Evolutionary conservation across 2,329 filamentous ascomycete genomes (phyloP).

Genomic region (Sporothrix brasiliensis): DNA sequence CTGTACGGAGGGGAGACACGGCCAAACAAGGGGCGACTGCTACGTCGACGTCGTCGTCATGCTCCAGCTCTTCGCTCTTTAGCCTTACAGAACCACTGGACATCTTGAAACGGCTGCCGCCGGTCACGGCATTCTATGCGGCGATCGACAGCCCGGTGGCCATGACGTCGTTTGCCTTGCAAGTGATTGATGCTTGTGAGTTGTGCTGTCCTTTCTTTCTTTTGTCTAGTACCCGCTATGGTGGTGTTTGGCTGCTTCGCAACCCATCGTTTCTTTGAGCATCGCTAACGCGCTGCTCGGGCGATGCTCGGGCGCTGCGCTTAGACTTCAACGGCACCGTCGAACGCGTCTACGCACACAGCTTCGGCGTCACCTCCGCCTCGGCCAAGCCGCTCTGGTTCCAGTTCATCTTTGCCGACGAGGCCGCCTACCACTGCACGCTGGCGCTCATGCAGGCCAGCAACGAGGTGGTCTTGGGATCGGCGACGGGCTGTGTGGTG

Average conservation of each 20-base stretch:
- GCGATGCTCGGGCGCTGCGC: too few relatives aligned
- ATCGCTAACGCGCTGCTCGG: background rate
- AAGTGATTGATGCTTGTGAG: conserved; percentile 4
- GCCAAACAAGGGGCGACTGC: background rate
- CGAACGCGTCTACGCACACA: conserved; percentile 5
- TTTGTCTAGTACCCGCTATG: background rate
- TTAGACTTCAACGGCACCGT: conserved; percentile 10
- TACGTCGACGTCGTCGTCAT: background rate
- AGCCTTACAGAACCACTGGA: background rate
- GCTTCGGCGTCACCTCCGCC: conserved; percentile 5
- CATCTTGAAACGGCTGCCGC: background rate
- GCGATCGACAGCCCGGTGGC: background rate
- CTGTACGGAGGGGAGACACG: background rate
- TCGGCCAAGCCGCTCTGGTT: conserved; percentile 21
- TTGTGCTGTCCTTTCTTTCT: background rate
- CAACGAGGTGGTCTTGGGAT: conserved; percentile 33
- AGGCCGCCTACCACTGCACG: conserved; percentile 35
- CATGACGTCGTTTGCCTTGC: conserved; percentile 9
- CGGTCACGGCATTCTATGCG: background rate
- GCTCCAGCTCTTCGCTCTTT: background rate
- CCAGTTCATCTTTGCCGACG: conserved; percentile 22
- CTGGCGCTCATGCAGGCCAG: conserved; percentile 38
- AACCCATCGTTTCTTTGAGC: background rate
- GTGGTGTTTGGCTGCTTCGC: background rate
- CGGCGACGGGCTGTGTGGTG: background rate